A percentile compares a stretch with the other conserved stretches of the same genome.
These are phyloP conservation scores for Grifola frondosa DNA, from an alignment of 1,284 basidiomycete species.

Conservation along the genomic window DNA sequence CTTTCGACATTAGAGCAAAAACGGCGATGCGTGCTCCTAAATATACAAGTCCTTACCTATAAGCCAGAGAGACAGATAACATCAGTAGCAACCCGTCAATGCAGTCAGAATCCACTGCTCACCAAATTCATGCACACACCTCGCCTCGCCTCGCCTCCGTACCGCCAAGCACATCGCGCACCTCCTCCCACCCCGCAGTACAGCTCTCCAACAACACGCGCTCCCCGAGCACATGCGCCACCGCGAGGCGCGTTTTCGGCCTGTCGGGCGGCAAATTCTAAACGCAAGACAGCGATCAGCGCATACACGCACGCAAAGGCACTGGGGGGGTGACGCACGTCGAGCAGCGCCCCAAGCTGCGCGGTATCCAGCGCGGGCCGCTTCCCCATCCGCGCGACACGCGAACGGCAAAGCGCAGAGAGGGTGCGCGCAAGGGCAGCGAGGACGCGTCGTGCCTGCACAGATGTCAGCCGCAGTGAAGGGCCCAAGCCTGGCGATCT, in stretches of 20 bases:
- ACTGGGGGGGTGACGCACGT: conserved; percentile 39
- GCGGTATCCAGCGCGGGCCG: conserved; percentile 21
- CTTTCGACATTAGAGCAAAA: too few species aligned
- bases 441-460: conserved; percentile 1
- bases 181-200: conserved; percentile 37
- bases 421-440: not conserved
- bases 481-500: not conserved
- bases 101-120: too few species aligned
- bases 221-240: conserved; percentile 41
- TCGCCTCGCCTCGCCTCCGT: too few species aligned
- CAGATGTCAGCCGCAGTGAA: not conserved
- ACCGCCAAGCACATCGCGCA: too few species aligned
- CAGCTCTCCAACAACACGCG: conserved; percentile 46
- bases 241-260: conserved; percentile 37
- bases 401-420: conserved; percentile 6
- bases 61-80: too few species aligned
- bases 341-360: conserved; percentile 38
- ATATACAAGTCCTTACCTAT: too few species aligned
- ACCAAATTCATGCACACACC: too few species aligned
- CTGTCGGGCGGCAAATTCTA: conserved; percentile 24
- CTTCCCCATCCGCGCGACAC: conserved; percentile 13
- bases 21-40: too few species aligned
- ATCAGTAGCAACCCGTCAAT: too few species aligned
- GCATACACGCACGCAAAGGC: not conserved
- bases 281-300: too few species aligned